Evolutionary conservation across 257 asterid genomes (phyloP).

Genomic region (Fraxinus quadrangulata): DNA sequence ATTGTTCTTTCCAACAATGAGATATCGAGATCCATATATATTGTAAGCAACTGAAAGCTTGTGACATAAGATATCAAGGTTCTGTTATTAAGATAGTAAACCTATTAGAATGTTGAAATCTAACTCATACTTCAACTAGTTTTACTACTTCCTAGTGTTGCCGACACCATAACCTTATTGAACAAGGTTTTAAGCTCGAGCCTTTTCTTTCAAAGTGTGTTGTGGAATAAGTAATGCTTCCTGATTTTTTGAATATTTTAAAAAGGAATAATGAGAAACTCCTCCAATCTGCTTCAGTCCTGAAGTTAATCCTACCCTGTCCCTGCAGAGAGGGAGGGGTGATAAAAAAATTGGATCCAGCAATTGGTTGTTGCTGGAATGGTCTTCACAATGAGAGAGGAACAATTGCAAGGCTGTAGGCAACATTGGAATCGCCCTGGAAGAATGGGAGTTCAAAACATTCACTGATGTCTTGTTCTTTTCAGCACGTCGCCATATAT

Average conservation of each 20-base stretch:
- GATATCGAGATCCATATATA: neutral
- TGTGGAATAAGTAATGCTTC: neutral
- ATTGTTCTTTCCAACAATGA: neutral
- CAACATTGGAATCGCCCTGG: constrained; percentile 2
- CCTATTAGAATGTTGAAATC: neutral
- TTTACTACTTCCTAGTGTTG: neutral
- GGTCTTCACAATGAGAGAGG: constrained; percentile 12
- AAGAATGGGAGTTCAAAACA: neutral
- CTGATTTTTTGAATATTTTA: neutral
- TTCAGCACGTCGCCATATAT: constrained; percentile 4
- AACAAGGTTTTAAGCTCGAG: neutral
- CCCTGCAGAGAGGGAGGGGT: constrained; percentile 15
- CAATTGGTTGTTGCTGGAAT: constrained; percentile 13
- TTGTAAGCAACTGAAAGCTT: neutral
- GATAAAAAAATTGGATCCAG: neutral
- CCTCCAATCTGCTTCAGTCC: neutral
- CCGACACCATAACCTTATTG: neutral
- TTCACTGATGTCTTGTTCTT: constrained; percentile 1
- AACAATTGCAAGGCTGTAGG: constrained; percentile 3
- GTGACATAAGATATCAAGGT: neutral
- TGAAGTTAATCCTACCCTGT: constrained; percentile 3
- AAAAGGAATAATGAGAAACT: neutral
- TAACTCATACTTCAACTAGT: neutral
- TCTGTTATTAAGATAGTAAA: neutral
- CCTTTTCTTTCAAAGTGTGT: neutral